These are phyloP conservation scores for Trichoderma sp. DNA, from an alignment of 2,329 filamentous ascomycete genomes.

Conservation along the genomic window DNA sequence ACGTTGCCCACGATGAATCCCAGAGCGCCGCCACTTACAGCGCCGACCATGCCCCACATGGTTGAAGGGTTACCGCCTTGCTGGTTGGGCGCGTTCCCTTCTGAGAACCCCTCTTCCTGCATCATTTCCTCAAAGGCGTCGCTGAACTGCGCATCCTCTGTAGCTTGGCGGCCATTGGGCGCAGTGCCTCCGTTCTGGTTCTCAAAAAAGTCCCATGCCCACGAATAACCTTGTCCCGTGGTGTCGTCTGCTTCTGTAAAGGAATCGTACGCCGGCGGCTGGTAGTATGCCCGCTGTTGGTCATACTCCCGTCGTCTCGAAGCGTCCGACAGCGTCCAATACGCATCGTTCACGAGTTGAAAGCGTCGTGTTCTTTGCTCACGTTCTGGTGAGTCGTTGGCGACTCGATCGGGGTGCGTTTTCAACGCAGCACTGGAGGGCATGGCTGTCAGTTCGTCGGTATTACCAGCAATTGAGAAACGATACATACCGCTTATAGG, in stretches of 20 bases:
- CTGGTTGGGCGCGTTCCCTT: conserved; percentile 56
- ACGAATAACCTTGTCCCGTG: conserved; percentile 66
- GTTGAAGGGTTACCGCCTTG: conserved; percentile 59
- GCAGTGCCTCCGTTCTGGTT: conserved; percentile 43
- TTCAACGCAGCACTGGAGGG: conserved; percentile 77
- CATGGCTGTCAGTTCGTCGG: background rate
- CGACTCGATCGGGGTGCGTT: conserved; percentile 90
- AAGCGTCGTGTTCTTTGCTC: conserved; percentile 81
- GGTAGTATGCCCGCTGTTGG: conserved; percentile 54
- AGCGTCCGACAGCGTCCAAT: conserved; percentile 85
- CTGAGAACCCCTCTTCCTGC: conserved; percentile 80
- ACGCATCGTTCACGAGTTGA: conserved; percentile 90
- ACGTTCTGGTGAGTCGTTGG: conserved; percentile 81
- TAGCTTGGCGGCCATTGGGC: conserved; percentile 52
- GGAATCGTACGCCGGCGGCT: conserved; percentile 43
- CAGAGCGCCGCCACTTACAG: conserved; percentile 82
- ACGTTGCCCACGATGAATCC: conserved; percentile 96
- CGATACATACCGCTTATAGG: conserved; percentile 77
- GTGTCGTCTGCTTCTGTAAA: conserved; percentile 53
- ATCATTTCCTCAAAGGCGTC: conserved; percentile 90
- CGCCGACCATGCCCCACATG: conserved; percentile 88
- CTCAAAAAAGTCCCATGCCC: conserved; percentile 71
- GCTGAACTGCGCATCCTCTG: conserved; percentile 82
- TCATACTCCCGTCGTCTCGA: conserved; percentile 83
- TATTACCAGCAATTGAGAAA: background rate